Conservation (phyloP, 1,139 yeast species). For the Kurtzmaniella quercitrusa region DNA sequence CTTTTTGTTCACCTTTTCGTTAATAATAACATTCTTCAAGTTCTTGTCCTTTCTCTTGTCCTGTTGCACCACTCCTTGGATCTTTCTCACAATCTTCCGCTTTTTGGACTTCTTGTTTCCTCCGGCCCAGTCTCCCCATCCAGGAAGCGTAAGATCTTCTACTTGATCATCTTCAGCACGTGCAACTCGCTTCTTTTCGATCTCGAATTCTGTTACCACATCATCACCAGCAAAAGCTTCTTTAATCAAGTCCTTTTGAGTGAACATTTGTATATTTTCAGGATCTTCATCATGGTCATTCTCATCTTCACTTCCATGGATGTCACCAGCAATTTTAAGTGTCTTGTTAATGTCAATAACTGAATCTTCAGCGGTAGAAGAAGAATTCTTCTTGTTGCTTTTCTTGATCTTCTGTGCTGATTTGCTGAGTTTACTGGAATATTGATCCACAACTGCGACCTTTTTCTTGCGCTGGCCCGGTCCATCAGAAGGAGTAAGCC, state of each 20-base stretch:
- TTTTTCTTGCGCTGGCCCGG: conserved; percentile 48
- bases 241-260: conserved; percentile 76
- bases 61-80: conserved; percentile 68
- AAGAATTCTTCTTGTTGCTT: conserved; percentile 41
- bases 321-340: conserved; percentile 32
- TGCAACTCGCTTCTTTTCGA: conserved; percentile 64
- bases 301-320: conserved; percentile 37
- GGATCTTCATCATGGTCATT: conserved; percentile 31
- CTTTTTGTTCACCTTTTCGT: conserved; percentile 83
- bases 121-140: conserved; percentile 90
- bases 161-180: conserved; percentile 85
- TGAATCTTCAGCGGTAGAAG: conserved; percentile 26
- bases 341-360: conserved; percentile 49
- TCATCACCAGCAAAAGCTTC: conserved; percentile 98
- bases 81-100: conserved; percentile 59
- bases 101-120: conserved; percentile 49
- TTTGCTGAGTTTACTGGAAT: conserved; percentile 53
- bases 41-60: conserved; percentile 76
- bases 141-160: conserved; percentile 83
- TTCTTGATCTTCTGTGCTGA: conserved; percentile 49
- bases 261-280: conserved; percentile 42
- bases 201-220: conserved; percentile 72
- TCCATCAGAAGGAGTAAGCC: conserved; percentile 51
- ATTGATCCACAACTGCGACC: conserved; percentile 51
- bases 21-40: conserved; percentile 78